Conservation (phyloP, 1,284 basidiomycete genomes). For the Pascua sp. region DNA sequence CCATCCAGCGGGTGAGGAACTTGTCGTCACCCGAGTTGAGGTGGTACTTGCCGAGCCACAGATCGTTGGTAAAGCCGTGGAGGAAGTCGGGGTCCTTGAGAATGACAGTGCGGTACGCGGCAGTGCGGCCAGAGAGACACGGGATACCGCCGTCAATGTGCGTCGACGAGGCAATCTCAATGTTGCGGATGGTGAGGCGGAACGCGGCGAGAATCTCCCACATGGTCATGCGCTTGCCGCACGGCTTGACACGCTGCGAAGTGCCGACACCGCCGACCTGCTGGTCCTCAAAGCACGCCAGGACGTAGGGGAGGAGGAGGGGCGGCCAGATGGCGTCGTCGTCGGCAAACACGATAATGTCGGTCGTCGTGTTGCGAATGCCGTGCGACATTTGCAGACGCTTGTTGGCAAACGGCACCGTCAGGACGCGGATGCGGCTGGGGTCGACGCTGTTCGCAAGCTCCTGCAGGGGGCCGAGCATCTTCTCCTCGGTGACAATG, state of each 20-base stretch:
- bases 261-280: slow-evolving; percentile 87
- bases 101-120: slow-evolving; percentile 86
- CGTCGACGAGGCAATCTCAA: slow-evolving; percentile 80
- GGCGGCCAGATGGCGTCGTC: slow-evolving; percentile 94
- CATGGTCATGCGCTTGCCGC: slow-evolving; percentile 73
- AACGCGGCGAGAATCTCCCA: slow-evolving; percentile 93
- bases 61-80: slow-evolving; percentile 87
- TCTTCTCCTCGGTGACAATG: slow-evolving; percentile 89
- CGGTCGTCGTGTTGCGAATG: slow-evolving; percentile 80
- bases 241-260: slow-evolving; percentile 78
- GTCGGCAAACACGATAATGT: slow-evolving; percentile 93
- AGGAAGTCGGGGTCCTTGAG: slow-evolving; percentile 89
- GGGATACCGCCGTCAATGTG: slow-evolving; percentile 90
- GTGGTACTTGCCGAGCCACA: slow-evolving; percentile 87
- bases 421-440: slow-evolving; percentile 74
- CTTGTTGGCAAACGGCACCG: slow-evolving; percentile 88
- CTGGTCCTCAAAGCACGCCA: slow-evolving; percentile 91
- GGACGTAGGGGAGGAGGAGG: slow-evolving; percentile 73
- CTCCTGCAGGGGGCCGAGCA: slow-evolving; percentile 77
- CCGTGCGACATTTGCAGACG: slow-evolving; percentile 88
- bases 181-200: slow-evolving; percentile 83
- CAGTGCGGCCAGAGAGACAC: slow-evolving; percentile 85
- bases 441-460: slow-evolving; percentile 82
- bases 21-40: slow-evolving; percentile 91
- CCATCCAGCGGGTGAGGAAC: slow-evolving; percentile 94